These are phyloP conservation scores for Rickenella mellea DNA, from an alignment of 768 basidiomycete genomes.

Conservation along the genomic window DNA sequence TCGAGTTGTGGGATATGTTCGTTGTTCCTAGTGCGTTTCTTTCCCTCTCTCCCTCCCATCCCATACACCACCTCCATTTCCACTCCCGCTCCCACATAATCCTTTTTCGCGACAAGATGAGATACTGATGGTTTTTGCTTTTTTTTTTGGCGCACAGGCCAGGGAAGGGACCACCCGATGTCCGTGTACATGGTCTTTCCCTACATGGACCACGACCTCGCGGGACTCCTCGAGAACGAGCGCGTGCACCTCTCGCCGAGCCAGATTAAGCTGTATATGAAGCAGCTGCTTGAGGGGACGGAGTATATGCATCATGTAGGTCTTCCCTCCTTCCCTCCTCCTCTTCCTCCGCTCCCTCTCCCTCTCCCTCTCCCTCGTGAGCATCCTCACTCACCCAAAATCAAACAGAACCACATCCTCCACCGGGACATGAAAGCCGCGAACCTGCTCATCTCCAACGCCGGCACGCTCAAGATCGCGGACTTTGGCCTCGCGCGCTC, in stretches of 20 bases:
- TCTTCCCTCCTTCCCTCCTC: conserved; percentile 9
- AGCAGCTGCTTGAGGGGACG: conserved; percentile 91
- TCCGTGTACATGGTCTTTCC: conserved; percentile 99
- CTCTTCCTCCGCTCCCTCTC: conserved; percentile 6
- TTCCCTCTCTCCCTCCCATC: no score
- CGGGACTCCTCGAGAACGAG: conserved; percentile 88
- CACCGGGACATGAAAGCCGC: conserved; percentile 99
- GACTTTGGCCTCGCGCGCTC: conserved; percentile 95
- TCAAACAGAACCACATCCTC: conserved; percentile 78
- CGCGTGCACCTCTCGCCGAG: conserved; percentile 73
- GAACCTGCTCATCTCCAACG: conserved; percentile 87
- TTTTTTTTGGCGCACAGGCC: conserved; percentile 32
- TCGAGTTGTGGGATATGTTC: conserved; percentile 89
- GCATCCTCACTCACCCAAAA: conserved; percentile 7
- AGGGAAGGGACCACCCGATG: conserved; percentile 52
- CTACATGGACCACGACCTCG: conserved; percentile 99
- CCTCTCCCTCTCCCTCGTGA: conserved; percentile 5
- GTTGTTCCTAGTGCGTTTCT: conserved; percentile 59
- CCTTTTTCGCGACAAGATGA: no score
- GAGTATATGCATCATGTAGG: conserved; percentile 91
- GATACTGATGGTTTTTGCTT: not conserved
- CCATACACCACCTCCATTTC: no score
- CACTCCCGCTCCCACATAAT: no score
- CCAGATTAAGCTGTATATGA: conserved; percentile 93
- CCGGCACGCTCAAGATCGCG: conserved; percentile 78